Evolutionary conservation across 2,329 filamentous ascomycete species (phyloP), one percentile per base, ranked within the genome.

Genomic region (Arachnomyces sp.): DNA sequence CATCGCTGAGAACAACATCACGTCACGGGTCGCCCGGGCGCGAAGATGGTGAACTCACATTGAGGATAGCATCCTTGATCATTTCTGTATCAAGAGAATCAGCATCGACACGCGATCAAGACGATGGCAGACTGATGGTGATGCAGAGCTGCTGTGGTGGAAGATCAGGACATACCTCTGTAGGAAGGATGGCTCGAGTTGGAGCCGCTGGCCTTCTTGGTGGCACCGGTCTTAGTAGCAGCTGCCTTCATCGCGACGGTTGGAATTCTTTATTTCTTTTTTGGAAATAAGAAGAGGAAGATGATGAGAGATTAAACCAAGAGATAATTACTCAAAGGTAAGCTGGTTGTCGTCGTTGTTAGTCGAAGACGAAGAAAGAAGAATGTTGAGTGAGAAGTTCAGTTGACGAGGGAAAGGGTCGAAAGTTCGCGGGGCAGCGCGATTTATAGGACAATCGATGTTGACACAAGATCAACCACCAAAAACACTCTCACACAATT

Each of bases 51-150:
- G 57, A 60, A 82, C 79, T 79, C 65, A 83, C 79, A 66, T 74
- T 76, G 58, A 81, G 64, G 60, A 83, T 79, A 53, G 79, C 79
- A 64, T 82, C 78, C 67, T 81, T 81, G 65, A 83, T 80, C 79
- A 83, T 82, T 65, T 81, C 79, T 81, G 63, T 59, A 58, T 56
- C 32, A 51, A 49, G 52, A 42, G 53, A 59, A 71, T 78, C 68
- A 77, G 73, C 60, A 74, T 63, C 61, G 51, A 49, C 57, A 65
- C 56, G 75, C 72, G 74, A 79, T 62, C 56, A 64, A 44, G 56
- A 61, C 55, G 48, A 58, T 60, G 50, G 40, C 43, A 52, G 43
- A 38, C 56, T 60, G 52, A 57, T 50, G 36, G 47, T 46, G 36
- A 58, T 61, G 70, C 69, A 61, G 58, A 58, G 60, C 43, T 56